Base-by-base conservation (phyloP, 352 stramenopile genomes). In the Globisporangium canariense region DNA sequence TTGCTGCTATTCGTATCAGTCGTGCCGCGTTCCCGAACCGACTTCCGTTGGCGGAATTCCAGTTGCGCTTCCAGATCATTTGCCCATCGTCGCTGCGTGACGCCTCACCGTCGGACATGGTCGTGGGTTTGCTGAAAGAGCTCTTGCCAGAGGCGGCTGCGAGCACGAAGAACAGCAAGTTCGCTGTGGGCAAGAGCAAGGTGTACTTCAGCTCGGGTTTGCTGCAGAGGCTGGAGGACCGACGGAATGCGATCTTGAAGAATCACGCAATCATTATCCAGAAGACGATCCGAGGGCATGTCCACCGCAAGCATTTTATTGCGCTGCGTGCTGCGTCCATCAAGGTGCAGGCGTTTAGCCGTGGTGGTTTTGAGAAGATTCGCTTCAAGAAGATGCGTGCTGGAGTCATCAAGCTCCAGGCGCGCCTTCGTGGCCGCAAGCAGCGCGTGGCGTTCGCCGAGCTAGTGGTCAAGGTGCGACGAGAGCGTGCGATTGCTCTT, bases 151-250 rank as follows among this genome's bases (percentile, higher is more conserved):
- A 91, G 47, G 78, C 80, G 53, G 71, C 71, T 10, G 73, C 77
- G 41, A 85, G 57, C 20, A 88, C 86, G 66, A 85, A 91, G 68
- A 93, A 93, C 77, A 78, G 64, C 43, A 86, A 83, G 60, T 94
- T 94, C 54, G 86, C 86, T 4, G 83, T 94, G 25, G 86, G 86
- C 62, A 86, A 80, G 64, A 77, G 75, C 34, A 94, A 92, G 68
- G 86, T 94, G 2, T 94, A 91, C 80, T 93, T 94, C 62, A 93
- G 87, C 60, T 90, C 91, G 6, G 93, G 93, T 58, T 69, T 97
- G 58, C 69, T 98, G 43, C 93, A 98, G 77, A 76, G 84, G 66
- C 79, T 98, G 14, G 95, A 98, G 72, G 87, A 93, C 64, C 80
- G 81, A 18, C 82, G 84, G 20, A 90, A 91, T 63, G 69, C 78